Evolutionary conservation across 768 basidiomycete species (phyloP), one percentile per base, ranked within the genome.

Genomic region (Boletus subcaerulescens): DNA sequence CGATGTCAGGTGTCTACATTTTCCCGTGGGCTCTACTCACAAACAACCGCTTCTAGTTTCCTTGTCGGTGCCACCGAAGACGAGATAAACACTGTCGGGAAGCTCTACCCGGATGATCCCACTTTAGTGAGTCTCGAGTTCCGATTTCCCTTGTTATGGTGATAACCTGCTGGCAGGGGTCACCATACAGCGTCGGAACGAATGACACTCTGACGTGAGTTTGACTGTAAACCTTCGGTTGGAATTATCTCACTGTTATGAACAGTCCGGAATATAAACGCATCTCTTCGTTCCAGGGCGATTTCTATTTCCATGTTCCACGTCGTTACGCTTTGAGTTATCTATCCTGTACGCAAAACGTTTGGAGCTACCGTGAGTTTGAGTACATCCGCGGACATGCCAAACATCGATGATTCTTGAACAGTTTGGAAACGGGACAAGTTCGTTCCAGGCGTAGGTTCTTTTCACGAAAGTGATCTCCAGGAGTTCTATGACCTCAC

Each of bases 151-250:
- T 15, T 35, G 9, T 3, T 17, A 31, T 22, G 22, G 14, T 29
- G 22, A 18, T 29, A 26, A 51, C 20, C 3, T n/a, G 24, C 38
- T n/a, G 22, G 14, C 32, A 64, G 48, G 68, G 68, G 1, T 69
- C 68, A 15, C 68, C 68, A 1, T 69, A 62, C 50, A 59, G 61
- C 20, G 66, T 71, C 6, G 69, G 67, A 12, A 52, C 31, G 9
- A 58, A 51, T 20, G 61, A 62, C 31, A 44, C 51, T 31, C n/a
- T 61, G 39, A 58, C 32, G 38, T 52, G 24, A 10, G 49, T 46
- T 32, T 7, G 26, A 32, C 33, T 13, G 31, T 18, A 12, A 17
- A 18, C 18, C 31, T 18, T 20, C 8, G 9, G 17, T 5, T 45
- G 45, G 5, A 6, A 13, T 24, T 42, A 13, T 42, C 41, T 42